Conservation (phyloP, 1,139 yeast species). For the Debaryomyces psychrophilus region DNA sequence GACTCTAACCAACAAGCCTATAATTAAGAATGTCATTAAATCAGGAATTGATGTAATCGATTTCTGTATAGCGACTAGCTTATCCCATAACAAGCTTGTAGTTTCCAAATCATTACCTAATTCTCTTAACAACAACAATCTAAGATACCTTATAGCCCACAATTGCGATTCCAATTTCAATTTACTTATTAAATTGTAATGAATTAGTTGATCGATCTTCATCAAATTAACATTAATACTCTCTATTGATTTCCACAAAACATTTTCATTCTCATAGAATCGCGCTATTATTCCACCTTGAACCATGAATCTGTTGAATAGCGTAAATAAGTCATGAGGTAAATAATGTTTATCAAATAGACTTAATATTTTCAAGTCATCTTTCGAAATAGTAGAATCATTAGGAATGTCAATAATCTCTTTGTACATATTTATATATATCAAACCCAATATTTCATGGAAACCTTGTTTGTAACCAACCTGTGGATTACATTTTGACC, state of each 20-base stretch:
- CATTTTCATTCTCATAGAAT: constrained; percentile 47
- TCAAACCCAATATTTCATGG: constrained; percentile 67
- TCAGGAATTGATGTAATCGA: constrained; percentile 30
- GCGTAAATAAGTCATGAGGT: constrained; percentile 49
- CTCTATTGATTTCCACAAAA: constrained; percentile 48
- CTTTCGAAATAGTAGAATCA: constrained; percentile 35
- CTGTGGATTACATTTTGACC: constrained; percentile 54
- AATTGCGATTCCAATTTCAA: constrained; percentile 60
- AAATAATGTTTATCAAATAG: constrained; percentile 44
- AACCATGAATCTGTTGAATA: constrained; percentile 47
- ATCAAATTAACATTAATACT: constrained; percentile 49
- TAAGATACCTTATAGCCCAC: constrained; percentile 68
- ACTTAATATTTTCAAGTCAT: constrained; percentile 39
- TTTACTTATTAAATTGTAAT: constrained; percentile 47
- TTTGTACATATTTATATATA: constrained; percentile 51
- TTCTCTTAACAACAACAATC: constrained; percentile 62
- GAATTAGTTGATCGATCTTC: constrained; percentile 51
- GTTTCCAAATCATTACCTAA: constrained; percentile 50
- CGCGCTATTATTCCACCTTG: constrained; percentile 40
- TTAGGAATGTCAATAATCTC: constrained; percentile 44
- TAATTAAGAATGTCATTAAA: constrained; percentile 52
- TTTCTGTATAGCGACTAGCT: constrained; percentile 42
- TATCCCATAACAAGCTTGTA: constrained; percentile 60
- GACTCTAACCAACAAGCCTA: constrained; percentile 54
- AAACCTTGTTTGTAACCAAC: constrained; percentile 71